Conservation (phyloP, 345 rosid species). For the Hypericum androsaemum region DNA sequence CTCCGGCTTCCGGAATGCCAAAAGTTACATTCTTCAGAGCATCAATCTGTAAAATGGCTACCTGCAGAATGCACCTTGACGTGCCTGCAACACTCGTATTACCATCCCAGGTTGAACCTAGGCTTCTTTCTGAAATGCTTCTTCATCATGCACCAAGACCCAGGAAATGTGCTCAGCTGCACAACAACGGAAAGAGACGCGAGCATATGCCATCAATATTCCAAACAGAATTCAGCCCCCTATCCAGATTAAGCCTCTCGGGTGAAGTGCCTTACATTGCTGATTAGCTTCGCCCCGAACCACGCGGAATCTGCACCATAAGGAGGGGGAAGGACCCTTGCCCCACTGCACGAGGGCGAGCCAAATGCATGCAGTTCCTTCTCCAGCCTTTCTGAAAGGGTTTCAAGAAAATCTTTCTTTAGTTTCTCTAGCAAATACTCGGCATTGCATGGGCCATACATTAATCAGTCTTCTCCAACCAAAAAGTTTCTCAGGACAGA, state of each 20-base stretch:
- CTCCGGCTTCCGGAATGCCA: no score
- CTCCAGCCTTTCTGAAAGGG: constrained; percentile 65
- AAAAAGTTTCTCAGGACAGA: no score
- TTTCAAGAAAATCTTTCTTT: not conserved
- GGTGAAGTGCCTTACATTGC: constrained; percentile 51
- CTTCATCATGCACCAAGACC: constrained; percentile 66
- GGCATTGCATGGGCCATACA: no score
- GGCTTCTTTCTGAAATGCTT: constrained; percentile 58
- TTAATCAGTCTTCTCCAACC: no score
- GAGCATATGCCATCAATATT: not conserved
- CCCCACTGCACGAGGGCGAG: constrained; percentile 46
- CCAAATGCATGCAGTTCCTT: constrained; percentile 56
- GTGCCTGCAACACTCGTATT: constrained; percentile 2
- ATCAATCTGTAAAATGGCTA: no score
- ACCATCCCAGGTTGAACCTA: constrained; percentile 47
- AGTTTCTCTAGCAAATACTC: not conserved
- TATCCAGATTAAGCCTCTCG: not conserved
- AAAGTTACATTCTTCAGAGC: no score
- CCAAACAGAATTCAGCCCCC: not conserved
- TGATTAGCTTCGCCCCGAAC: constrained; percentile 79
- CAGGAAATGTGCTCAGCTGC: constrained; percentile 83
- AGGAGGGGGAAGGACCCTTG: constrained; percentile 65
- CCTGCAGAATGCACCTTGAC: no score
- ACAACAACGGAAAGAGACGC: not conserved
- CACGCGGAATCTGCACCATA: constrained; percentile 68